phyloP scores from a whole-genome alignment of 1,284 basidiomycete species.

The Ganoderma sinense region DNA sequence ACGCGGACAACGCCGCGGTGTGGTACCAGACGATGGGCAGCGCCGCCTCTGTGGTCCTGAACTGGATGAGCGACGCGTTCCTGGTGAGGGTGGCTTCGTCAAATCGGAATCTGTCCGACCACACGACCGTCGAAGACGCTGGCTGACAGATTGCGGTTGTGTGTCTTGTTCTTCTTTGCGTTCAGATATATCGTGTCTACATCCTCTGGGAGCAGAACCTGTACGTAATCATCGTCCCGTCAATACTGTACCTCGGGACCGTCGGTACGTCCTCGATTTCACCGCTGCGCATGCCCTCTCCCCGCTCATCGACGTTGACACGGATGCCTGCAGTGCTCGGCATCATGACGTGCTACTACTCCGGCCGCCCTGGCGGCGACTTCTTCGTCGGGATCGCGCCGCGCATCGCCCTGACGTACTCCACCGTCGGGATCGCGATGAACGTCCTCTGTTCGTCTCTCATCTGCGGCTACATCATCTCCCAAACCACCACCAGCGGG shows the following conservation, averaged over 20 bases:
- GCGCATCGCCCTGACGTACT: conserved; percentile 20
- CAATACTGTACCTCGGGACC: conserved; percentile 12
- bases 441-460: conserved; percentile 24
- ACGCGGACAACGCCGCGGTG: conserved; percentile 20
- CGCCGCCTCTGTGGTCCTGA: conserved; percentile 21
- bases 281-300: too few species aligned
- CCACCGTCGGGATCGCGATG: conserved; percentile 18
- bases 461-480: conserved; percentile 26
- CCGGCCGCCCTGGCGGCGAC: conserved; percentile 16
- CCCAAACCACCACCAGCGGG: background rate
- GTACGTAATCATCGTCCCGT: conserved; percentile 6
- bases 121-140: too few species aligned
- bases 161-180: background rate
- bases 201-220: conserved; percentile 18
- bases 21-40: conserved; percentile 33
- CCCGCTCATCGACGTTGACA: background rate
- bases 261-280: conserved; percentile 12
- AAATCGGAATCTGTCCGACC: too few species aligned
- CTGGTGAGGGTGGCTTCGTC: too few species aligned
- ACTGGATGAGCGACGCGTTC: conserved; percentile 25
- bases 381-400: conserved; percentile 23
- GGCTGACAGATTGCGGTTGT: background rate
- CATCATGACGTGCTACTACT: conserved; percentile 14
- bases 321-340: conserved; percentile 6
- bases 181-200: conserved; percentile 21